Conservation (phyloP, 306 rosid species). For the Prunus mongolica region DNA sequence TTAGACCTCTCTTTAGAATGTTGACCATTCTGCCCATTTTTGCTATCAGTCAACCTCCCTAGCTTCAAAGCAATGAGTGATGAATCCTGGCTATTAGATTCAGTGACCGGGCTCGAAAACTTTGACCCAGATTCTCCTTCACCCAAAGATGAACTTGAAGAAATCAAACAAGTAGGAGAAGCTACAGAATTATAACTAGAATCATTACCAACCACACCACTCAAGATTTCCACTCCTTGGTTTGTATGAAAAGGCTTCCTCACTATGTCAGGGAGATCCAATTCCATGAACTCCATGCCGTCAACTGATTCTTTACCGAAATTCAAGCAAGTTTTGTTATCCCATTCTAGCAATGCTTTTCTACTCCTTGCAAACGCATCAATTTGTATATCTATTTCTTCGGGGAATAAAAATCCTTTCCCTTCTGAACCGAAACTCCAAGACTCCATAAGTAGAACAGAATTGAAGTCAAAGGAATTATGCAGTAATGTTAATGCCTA, state of each 20-base stretch:
- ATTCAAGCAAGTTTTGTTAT: constrained; percentile 38
- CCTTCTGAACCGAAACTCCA: constrained; percentile 65
- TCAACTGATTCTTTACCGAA: constrained; percentile 41
- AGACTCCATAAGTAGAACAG: constrained; percentile 53
- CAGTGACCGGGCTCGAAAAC: constrained; percentile 38
- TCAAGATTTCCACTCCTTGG: constrained; percentile 39
- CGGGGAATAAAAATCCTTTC: constrained; percentile 49
- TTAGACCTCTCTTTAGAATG: constrained; percentile 33
- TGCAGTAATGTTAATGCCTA: constrained; percentile 28
- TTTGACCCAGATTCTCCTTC: constrained; percentile 54
- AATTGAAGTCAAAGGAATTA: constrained; percentile 23
- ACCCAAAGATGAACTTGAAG: constrained; percentile 45
- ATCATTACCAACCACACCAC: constrained; percentile 42
- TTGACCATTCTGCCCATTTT: constrained; percentile 25
- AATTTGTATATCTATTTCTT: constrained; percentile 54
- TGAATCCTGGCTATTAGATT: constrained; percentile 37
- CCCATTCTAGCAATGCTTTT: constrained; percentile 51
- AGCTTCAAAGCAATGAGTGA: constrained; percentile 62
- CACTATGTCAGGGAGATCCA: constrained; percentile 48
- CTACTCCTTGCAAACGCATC: constrained; percentile 52
- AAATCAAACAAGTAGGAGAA: constrained; percentile 45
- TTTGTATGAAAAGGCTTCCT: constrained; percentile 36
- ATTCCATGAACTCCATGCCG: constrained; percentile 48
- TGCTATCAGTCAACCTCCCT: constrained; percentile 52
- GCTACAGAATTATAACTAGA: constrained; percentile 36